phyloP scores from a whole-genome alignment of 2,329 filamentous ascomycete species.

The Pestalotiopsis sp. region DNA sequence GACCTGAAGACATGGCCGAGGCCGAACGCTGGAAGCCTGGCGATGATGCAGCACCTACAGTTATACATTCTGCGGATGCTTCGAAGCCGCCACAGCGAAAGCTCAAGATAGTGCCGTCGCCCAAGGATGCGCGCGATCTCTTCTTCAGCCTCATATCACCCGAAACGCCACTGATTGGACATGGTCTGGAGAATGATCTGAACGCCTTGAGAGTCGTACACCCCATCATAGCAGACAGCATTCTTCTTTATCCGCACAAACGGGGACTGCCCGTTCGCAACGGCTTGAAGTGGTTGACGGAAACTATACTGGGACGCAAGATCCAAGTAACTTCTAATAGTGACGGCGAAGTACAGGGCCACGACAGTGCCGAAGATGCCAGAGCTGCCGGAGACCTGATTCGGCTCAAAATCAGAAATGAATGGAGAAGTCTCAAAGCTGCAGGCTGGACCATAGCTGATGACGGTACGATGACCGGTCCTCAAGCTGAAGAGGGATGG shows the following conservation, averaged over 20 bases:
- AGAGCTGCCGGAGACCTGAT: conserved; percentile 87
- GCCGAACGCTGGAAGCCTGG: conserved; percentile 60
- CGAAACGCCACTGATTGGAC: conserved; percentile 82
- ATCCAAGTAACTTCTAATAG: conserved; percentile 71
- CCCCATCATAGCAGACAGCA: conserved; percentile 81
- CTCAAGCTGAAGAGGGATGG: conserved; percentile 33
- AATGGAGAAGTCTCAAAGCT: conserved; percentile 69
- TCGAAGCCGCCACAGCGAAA: conserved; percentile 37
- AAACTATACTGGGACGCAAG: conserved; percentile 68
- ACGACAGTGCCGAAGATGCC: conserved; percentile 93
- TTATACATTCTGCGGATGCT: conserved; percentile 22
- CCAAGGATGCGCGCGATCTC: conserved; percentile 72
- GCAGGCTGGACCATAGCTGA: conserved; percentile 66
- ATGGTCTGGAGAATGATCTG: conserved; percentile 94
- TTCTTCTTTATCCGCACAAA: conserved; percentile 79
- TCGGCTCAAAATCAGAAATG: conserved; percentile 66
- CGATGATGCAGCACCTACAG: conserved; percentile 27
- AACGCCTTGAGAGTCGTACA: conserved; percentile 86
- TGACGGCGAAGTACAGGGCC: conserved; percentile 57
- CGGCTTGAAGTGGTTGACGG: conserved; percentile 75
- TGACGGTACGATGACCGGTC: conserved; percentile 48
- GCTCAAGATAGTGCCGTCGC: conserved; percentile 76
- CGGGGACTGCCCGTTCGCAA: conserved; percentile 76
- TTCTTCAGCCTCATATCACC: conserved; percentile 78
- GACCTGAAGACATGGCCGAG: conserved; percentile 72